Percentiles rank a stretch among this genome's conserved stretches.
phyloP scores from a whole-genome alignment of 306 rosid genomes.

The Glycine soja region DNA sequence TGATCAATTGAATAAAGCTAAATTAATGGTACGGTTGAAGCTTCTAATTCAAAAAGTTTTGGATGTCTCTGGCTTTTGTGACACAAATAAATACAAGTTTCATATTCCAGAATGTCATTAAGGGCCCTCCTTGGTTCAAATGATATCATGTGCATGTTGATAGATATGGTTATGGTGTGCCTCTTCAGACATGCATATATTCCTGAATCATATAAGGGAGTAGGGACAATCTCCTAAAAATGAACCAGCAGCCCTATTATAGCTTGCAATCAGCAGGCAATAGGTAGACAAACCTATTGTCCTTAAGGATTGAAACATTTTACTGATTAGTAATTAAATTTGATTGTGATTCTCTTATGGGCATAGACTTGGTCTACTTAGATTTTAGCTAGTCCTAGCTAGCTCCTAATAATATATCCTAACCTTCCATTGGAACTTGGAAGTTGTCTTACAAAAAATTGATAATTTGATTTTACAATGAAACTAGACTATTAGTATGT shows the following conservation, averaged over 20 bases:
- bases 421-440: neutral
- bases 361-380: neutral
- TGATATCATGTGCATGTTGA: slow-evolving; percentile 32
- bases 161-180: slow-evolving; percentile 12
- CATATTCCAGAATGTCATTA: slow-evolving; percentile 45
- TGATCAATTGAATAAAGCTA: slow-evolving; percentile 21
- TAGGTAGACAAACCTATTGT: slow-evolving; percentile 6
- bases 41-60: slow-evolving; percentile 41
- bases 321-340: slow-evolving; percentile 3
- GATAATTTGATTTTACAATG: neutral
- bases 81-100: slow-evolving; percentile 42
- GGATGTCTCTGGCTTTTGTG: slow-evolving; percentile 44
- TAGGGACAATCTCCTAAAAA: no score
- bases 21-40: slow-evolving; percentile 31
- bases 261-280: neutral
- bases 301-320: slow-evolving; percentile 16
- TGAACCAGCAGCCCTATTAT: slow-evolving; percentile 14
- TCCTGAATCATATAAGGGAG: slow-evolving; percentile 22
- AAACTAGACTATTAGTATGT: neutral
- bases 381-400: neutral
- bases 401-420: neutral
- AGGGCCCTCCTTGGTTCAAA: slow-evolving; percentile 40
- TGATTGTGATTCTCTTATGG: no score
- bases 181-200: slow-evolving; percentile 26
- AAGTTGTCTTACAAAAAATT: neutral